Percentiles rank a stretch among this genome's conserved stretches.
Evolutionary conservation across 495 filamentous ascomycete genomes (phyloP).

Genomic region (Chaetomium fimeti): DNA sequence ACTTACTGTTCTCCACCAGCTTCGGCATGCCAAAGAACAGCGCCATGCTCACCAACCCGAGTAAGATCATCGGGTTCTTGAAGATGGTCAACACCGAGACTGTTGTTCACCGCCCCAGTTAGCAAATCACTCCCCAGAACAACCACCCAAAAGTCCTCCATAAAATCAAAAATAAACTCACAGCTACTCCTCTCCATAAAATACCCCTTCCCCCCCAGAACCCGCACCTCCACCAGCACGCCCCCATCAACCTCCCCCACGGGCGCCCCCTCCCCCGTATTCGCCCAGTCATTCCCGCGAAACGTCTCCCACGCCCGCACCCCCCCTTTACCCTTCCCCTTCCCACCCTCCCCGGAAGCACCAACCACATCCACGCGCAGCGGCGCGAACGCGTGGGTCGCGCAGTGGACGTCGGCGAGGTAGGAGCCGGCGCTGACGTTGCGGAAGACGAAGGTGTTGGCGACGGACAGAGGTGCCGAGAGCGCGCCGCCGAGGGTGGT

Average conservation of each 20-base stretch:
- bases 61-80: conserved; percentile 91
- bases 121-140: neutral
- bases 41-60: conserved; percentile 75
- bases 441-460: conserved; percentile 69
- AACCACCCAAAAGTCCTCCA: no score
- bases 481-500: conserved; percentile 49
- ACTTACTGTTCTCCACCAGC: conserved; percentile 91
- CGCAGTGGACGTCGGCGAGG: conserved; percentile 72
- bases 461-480: conserved; percentile 59
- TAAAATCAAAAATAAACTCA: conserved; percentile 50
- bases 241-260: conserved; percentile 29
- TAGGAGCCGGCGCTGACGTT: conserved; percentile 69
- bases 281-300: conserved; percentile 82
- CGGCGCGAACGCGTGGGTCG: conserved; percentile 70
- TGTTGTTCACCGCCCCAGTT: conserved; percentile 16
- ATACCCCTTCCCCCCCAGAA: conserved; percentile 63
- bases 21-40: conserved; percentile 90
- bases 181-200: conserved; percentile 70
- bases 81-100: conserved; percentile 65
- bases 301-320: conserved; percentile 80
- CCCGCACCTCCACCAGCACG: conserved; percentile 57
- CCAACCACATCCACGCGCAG: conserved; percentile 67
- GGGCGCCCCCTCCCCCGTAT: conserved; percentile 65
- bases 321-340: conserved; percentile 37
- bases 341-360: conserved; percentile 41